Percentiles rank a stretch among this genome's conserved stretches.
Conservation (phyloP, 192 early-diverging fungal species). For the Gryganskiella cystojenkinii region DNA sequence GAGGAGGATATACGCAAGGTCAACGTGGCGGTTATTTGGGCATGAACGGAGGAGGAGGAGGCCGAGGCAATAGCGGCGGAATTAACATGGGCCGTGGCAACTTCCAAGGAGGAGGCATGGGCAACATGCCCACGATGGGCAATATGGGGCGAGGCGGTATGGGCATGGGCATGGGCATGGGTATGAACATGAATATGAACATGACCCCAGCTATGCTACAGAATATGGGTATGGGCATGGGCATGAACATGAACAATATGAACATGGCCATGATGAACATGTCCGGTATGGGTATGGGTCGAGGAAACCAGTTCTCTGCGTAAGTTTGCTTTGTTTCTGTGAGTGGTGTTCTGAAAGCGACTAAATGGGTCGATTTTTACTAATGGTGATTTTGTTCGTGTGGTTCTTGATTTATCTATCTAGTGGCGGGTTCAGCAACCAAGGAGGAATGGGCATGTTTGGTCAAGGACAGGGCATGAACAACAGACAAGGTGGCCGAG, state of each 20-base stretch:
- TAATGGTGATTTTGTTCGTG: too few relatives aligned
- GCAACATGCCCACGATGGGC: constrained; percentile 3
- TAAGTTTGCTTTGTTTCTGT: constrained; percentile 8
- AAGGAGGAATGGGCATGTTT: constrained; percentile 19
- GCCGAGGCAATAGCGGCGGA: constrained; percentile 10
- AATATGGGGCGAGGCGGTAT: background rate
- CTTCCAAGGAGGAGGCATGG: constrained; percentile 25
- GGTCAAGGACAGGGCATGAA: constrained; percentile 7
- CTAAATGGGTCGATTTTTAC: too few relatives aligned
- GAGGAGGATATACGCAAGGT: too few relatives aligned
- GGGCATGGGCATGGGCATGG: constrained; percentile 28
- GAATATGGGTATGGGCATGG: constrained; percentile 20
- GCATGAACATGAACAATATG: constrained; percentile 10
- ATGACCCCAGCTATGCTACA: background rate
- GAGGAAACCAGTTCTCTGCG: constrained; percentile 14
- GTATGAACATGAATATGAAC: constrained; percentile 24
- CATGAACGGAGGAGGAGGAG: constrained; percentile 9
- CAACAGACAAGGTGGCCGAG: constrained; percentile 9
- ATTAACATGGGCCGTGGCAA: constrained; percentile 7
- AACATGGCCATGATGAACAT: constrained; percentile 16
- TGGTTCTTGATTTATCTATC: too few relatives aligned
- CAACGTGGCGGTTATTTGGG: background rate
- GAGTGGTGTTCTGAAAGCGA: too few relatives aligned
- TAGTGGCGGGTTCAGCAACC: constrained; percentile 32
- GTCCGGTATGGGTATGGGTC: background rate